Evolutionary conservation across 225 moss, liverwort and hornwort species (phyloP).

Genomic region (Marchantia polymorpha): DNA sequence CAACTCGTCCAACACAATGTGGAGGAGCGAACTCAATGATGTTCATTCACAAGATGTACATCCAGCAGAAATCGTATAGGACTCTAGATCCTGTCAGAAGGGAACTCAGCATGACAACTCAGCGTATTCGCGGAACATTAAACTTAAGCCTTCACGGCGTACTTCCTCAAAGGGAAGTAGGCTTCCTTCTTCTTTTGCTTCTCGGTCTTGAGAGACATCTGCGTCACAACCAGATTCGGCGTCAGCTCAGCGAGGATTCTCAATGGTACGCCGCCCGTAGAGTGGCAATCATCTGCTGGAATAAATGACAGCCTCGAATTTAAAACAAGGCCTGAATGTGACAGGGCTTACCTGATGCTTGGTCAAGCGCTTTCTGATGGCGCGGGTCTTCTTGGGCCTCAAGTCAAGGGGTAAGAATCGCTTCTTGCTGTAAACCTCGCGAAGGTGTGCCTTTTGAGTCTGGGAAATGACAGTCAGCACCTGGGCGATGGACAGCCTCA

Average conservation of each 20-base stretch:
- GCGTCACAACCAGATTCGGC: not conserved
- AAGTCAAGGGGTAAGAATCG: constrained; percentile 77
- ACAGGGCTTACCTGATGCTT: constrained; percentile 64
- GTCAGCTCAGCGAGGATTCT: not conserved
- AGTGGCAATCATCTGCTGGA: not conserved
- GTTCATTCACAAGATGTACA: not conserved
- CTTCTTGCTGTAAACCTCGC: constrained; percentile 81
- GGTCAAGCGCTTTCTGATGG: constrained; percentile 76
- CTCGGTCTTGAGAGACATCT: constrained; percentile 65
- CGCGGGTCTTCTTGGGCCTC: constrained; percentile 88
- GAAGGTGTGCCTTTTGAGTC: constrained; percentile 73
- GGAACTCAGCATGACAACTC: not conserved
- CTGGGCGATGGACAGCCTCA: constrained; percentile 82
- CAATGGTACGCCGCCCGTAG: not conserved
- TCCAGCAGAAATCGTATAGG: not conserved
- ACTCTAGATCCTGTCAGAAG: not conserved
- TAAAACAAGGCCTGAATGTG: not conserved
- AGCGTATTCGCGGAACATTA: too few relatives aligned
- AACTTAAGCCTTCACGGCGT: constrained; percentile 60
- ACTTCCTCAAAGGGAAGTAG: constrained; percentile 79
- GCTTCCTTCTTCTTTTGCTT: constrained; percentile 89
- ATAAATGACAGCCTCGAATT: not conserved
- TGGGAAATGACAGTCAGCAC: constrained; percentile 83
- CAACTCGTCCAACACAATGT: not conserved
- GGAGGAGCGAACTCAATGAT: not conserved